Evolutionary conservation across 2,329 filamentous ascomycete genomes (phyloP), one percentile per base, ranked within the genome.

Genomic region (Fusarium abutilonis): DNA sequence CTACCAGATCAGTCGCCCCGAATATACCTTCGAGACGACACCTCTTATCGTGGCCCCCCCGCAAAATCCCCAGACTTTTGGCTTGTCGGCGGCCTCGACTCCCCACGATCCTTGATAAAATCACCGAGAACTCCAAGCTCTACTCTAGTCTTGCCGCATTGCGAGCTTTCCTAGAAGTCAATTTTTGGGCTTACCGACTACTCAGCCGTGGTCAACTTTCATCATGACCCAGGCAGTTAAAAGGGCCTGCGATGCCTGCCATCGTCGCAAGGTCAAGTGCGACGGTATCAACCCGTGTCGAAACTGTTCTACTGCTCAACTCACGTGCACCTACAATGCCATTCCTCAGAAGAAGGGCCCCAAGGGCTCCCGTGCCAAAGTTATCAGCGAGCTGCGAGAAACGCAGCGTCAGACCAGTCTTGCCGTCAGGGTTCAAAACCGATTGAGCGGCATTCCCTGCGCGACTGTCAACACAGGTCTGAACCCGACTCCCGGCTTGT

Each of bases 331-430:
- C 28, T 92, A 91, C 81, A 88, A 90, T 77, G 86, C 88, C 31
- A 86, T 91, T 32, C 88, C 88, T 2, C 89, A 90, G 77, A 91
- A 91, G 78, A 91, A 91, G 74, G 89, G 89, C 2, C 89, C 89
- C 39, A 91, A 91, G 76, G 89, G 89, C 64, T 89, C 87, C 29
- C 80, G 88, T 59, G 89, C 89, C 46, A 92, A 91, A 75, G 88
- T 92, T 56, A 89, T 92, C 74, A 90, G 87, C 70, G 88, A 91
- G 71, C 74, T 92, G 59, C 84, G 89, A 64, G 87, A 89, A 70
- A 89, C 81, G 0, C 88, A 91, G 70, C 83, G 86, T 66, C 85
- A 88, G 72, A 87, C 85, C 15, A 88, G 84, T 57, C 81, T 89
- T 19, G 84, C 84, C 1, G 82, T 82, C 63, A 87, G 85, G 72